A percentile compares a stretch with the other conserved stretches of the same genome.
Conservation (phyloP, 129 eudicot genomes). For the Saussurea involucrata region DNA sequence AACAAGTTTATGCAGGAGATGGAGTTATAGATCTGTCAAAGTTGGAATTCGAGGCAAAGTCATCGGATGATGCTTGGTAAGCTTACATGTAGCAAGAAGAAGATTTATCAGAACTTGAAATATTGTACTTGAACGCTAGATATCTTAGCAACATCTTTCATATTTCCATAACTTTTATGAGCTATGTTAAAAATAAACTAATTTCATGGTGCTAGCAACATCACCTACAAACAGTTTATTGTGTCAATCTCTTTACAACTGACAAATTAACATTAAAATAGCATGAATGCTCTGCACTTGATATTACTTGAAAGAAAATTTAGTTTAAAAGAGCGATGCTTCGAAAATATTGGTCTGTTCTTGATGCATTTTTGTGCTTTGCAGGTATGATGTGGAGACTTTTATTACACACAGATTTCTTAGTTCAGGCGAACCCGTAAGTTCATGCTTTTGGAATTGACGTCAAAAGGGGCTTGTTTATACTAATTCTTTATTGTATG, state of each 20-base stretch:
- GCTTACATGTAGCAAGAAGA: constrained; percentile 18
- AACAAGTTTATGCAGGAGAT: constrained; percentile 38
- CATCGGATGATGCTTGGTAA: constrained; percentile 91
- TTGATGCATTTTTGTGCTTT: neutral
- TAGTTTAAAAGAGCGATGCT: neutral
- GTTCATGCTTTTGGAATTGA: neutral
- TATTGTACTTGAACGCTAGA: neutral
- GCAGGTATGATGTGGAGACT: constrained; percentile 34
- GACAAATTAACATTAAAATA: neutral
- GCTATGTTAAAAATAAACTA: neutral
- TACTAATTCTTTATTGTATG: neutral
- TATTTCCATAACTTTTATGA: neutral
- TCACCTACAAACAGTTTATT: neutral
- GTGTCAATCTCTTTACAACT: neutral
- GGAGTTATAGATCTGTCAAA: constrained; percentile 43
- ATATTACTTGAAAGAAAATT: neutral
- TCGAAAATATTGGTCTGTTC: neutral
- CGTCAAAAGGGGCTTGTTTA: neutral
- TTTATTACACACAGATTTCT: constrained; percentile 31
- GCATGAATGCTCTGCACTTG: neutral
- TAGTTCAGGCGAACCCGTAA: constrained; percentile 28
- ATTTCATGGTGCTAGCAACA: neutral
- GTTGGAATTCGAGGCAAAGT: constrained; percentile 83
- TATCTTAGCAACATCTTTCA: neutral
- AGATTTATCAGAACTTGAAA: neutral